These are phyloP conservation scores for Leccinellum rugosiceps DNA, from an alignment of 768 basidiomycete species.

Conservation along the genomic window DNA sequence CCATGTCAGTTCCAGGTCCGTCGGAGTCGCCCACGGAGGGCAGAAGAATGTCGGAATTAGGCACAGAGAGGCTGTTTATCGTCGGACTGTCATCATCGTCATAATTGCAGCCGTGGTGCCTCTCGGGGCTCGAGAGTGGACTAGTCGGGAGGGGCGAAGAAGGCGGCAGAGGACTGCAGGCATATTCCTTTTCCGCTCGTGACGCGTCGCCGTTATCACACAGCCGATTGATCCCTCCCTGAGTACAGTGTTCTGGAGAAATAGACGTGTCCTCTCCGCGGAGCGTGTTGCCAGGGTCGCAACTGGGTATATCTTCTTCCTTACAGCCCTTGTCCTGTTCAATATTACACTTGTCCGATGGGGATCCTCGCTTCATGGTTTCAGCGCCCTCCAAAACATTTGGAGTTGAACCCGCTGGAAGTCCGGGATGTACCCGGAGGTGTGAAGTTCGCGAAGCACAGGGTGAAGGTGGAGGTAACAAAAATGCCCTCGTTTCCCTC, in stretches of 20 bases:
- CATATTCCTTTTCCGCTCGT: conserved; percentile 24
- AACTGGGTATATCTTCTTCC: conserved; percentile 26
- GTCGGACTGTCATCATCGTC: conserved; percentile 19
- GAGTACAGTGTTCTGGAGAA: conserved; percentile 14
- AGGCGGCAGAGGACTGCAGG: conserved; percentile 54
- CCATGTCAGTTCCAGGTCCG: background rate
- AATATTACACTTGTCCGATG: background rate
- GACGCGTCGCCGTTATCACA: conserved; percentile 16
- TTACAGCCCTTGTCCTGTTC: conserved; percentile 24
- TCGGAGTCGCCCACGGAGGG: conserved; percentile 9
- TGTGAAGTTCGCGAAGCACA: conserved; percentile 11
- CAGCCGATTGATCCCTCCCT: background rate
- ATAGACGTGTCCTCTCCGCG: conserved; percentile 45
- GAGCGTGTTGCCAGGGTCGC: conserved; percentile 38
- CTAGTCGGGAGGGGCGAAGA: conserved; percentile 61
- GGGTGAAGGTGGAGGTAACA: conserved; percentile 27
- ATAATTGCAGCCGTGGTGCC: background rate
- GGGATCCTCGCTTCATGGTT: background rate
- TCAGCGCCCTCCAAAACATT: too few species aligned
- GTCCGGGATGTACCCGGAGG: background rate
- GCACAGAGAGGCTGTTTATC: conserved; percentile 1
- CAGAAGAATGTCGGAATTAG: conserved; percentile 14
- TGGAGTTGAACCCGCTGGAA: background rate
- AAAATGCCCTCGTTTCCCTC: conserved; percentile 19
- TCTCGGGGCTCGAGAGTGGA: conserved; percentile 35